Evolutionary conservation across 352 stramenopile species (phyloP).

Genomic region (Elongisporangium prolatum): DNA sequence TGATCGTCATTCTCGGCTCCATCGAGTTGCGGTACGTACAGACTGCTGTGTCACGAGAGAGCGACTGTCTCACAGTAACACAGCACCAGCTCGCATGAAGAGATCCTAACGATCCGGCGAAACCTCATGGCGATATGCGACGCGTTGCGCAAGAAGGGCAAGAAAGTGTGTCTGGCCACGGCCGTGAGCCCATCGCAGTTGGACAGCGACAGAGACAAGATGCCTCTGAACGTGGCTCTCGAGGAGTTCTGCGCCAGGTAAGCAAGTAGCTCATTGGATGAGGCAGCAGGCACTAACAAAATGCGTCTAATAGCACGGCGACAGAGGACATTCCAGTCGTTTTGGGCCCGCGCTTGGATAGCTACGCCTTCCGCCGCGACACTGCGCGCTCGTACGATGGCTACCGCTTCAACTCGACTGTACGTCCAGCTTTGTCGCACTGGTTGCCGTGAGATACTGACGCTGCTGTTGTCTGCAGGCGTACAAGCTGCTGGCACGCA

Average conservation of each 20-base stretch:
- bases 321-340: conserved; percentile 58
- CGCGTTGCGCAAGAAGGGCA: conserved; percentile 76
- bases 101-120: conserved; percentile 46
- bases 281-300: not conserved
- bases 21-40: conserved; percentile 48
- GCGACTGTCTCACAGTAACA: not conserved
- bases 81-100: not conserved
- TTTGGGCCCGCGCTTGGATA: conserved; percentile 71
- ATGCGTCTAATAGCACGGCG: conserved; percentile 35
- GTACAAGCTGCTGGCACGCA: conserved; percentile 73
- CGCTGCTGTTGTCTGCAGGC: conserved; percentile 22
- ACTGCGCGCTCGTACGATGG: conserved; percentile 58
- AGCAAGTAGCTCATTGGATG: not conserved
- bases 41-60: too few relatives aligned
- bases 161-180: conserved; percentile 70
- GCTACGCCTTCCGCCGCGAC: conserved; percentile 61
- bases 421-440: too few relatives aligned
- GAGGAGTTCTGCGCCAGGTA: conserved; percentile 79
- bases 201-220: conserved; percentile 23
- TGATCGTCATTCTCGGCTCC: conserved; percentile 77
- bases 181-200: conserved; percentile 40
- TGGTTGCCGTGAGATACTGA: not conserved
- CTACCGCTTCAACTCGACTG: conserved; percentile 80
- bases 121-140: conserved; percentile 77
- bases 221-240: conserved; percentile 54